Conservation (phyloP, 1,284 basidiomycete species). For the Tilletia horrida region DNA sequence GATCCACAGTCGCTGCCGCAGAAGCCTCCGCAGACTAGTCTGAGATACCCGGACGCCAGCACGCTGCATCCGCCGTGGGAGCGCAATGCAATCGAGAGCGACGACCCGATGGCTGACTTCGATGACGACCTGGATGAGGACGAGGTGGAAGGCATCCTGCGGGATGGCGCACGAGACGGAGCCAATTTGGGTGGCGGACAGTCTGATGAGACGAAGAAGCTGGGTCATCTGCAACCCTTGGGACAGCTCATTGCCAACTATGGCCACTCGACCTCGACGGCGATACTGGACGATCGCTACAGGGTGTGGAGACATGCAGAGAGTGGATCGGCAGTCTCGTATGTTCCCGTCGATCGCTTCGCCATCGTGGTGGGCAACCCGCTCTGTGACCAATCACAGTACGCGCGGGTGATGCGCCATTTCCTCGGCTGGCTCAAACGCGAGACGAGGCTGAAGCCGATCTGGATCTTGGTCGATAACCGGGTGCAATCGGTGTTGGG, state of each 20-base stretch:
- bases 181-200: background rate
- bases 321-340: conserved; percentile 61
- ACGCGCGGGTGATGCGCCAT: conserved; percentile 57
- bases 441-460: conserved; percentile 59
- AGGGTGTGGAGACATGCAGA: conserved; percentile 60
- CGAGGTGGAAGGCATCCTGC: conserved; percentile 2
- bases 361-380: conserved; percentile 61
- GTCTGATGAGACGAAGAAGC: conserved; percentile 23
- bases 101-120: background rate
- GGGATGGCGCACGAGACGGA: background rate
- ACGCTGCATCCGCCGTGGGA: conserved; percentile 25
- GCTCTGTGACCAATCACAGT: conserved; percentile 59
- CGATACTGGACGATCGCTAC: conserved; percentile 63
- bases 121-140: conserved; percentile 2
- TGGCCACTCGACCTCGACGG: conserved; percentile 63
- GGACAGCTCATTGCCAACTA: conserved; percentile 62
- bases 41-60: conserved; percentile 49
- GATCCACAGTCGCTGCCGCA: conserved; percentile 48
- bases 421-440: conserved; percentile 57
- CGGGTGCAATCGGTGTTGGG: conserved; percentile 60
- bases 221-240: conserved; percentile 48
- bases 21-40: conserved; percentile 29
- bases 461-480: conserved; percentile 61
- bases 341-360: conserved; percentile 56
- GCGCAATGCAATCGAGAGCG: background rate